Conservation (phyloP, 306 rosid genomes). For the Vigna reflexopilosa region DNA sequence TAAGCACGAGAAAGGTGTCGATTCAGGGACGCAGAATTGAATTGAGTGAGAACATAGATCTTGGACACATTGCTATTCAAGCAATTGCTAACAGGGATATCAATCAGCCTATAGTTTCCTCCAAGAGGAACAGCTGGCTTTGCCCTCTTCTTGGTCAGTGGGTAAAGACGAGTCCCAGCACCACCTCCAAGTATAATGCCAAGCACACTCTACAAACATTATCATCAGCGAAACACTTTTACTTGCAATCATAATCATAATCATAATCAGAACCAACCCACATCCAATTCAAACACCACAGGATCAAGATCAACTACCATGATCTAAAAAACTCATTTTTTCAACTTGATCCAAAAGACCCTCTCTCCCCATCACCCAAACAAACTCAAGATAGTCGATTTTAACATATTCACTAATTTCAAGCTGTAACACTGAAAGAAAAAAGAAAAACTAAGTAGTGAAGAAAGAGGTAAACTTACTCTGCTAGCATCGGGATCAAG, state of each 20-base stretch:
- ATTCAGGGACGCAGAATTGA: constrained; percentile 96
- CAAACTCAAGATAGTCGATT: not conserved
- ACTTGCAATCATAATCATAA: not conserved
- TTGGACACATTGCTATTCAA: constrained; percentile 88
- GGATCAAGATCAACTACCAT: not conserved
- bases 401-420: not conserved
- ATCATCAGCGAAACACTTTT: constrained; percentile 1
- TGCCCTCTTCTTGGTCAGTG: constrained; percentile 95
- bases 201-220: constrained; percentile 77
- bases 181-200: constrained; percentile 98
- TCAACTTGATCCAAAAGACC: constrained; percentile 7
- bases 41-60: constrained; percentile 97
- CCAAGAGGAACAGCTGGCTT: constrained; percentile 99
- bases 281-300: constrained; percentile 9
- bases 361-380: not conserved
- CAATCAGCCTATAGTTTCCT: constrained; percentile 94
- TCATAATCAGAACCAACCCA: not conserved
- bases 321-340: not conserved
- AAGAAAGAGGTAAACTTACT: constrained; percentile 49
- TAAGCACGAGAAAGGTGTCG: constrained; percentile 97
- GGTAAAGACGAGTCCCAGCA: constrained; percentile 95
- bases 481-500: constrained; percentile 99
- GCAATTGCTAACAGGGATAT: constrained; percentile 98
- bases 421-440: not conserved
- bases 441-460: not conserved